These are phyloP conservation scores for Takakia lepidozioides DNA, from an alignment of 225 moss, liverwort and hornwort species.

Conservation along the genomic window DNA sequence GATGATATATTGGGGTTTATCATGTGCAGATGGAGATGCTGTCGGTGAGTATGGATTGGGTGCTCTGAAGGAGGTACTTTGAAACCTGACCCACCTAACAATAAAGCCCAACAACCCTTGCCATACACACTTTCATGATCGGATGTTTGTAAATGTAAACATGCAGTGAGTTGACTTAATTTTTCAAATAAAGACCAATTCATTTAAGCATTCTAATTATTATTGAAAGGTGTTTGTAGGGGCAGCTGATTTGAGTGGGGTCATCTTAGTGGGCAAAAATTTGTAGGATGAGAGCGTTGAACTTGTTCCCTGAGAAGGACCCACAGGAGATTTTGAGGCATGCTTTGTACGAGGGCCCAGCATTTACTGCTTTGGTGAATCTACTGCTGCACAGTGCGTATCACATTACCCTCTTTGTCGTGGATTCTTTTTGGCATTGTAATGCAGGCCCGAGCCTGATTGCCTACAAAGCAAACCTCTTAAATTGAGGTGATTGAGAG, in stretches of 20 bases:
- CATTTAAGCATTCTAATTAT: neutral
- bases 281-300: conserved; percentile 40
- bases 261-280: conserved; percentile 41
- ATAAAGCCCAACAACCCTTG: neutral
- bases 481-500: conserved; percentile 11
- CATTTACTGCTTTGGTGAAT: conserved; percentile 27
- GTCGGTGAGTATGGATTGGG: no score
- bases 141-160: neutral
- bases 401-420: neutral
- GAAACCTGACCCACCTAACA: neutral
- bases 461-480: no score
- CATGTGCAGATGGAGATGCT: no score
- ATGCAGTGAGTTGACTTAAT: neutral
- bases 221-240: neutral
- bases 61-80: no score
- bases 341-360: conserved; percentile 46
- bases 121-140: neutral
- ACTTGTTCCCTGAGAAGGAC: conserved; percentile 11
- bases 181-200: neutral
- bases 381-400: conserved; percentile 45
- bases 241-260: conserved; percentile 2
- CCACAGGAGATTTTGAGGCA: conserved; percentile 15
- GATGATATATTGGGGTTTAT: no score
- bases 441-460: no score
- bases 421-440: neutral